These are phyloP conservation scores for Cylindricascospora bacillispora DNA, from an alignment of 1,139 yeast genomes.

Conservation along the genomic window DNA sequence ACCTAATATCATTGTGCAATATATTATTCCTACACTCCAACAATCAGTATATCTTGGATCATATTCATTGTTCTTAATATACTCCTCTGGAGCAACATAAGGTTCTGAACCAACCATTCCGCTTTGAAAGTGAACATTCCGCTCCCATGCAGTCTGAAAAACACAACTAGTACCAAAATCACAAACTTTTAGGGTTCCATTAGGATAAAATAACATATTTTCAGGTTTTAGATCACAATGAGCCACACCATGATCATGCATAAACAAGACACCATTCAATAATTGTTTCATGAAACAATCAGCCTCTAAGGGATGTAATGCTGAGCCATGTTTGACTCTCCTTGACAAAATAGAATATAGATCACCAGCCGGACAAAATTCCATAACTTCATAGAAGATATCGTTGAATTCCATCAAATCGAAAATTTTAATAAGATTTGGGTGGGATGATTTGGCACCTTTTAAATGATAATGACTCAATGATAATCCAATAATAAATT, in stretches of 20 bases:
- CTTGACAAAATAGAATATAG: slow-evolving; percentile 34
- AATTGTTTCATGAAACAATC: slow-evolving; percentile 62
- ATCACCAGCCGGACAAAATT: slow-evolving; percentile 62
- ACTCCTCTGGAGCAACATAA: slow-evolving; percentile 62
- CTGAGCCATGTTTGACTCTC: slow-evolving; percentile 17
- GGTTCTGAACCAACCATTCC: slow-evolving; percentile 68
- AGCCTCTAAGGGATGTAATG: slow-evolving; percentile 39
- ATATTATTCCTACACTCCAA: slow-evolving; percentile 57
- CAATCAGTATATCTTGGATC: slow-evolving; percentile 50
- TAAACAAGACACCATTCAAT: slow-evolving; percentile 46
- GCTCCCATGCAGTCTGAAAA: slow-evolving; percentile 57
- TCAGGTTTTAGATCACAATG: slow-evolving; percentile 67
- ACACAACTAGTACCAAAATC: slow-evolving; percentile 67
- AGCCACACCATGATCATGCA: slow-evolving; percentile 63
- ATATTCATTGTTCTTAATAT: slow-evolving; percentile 30
- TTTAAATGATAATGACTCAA: slow-evolving; percentile 31
- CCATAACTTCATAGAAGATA: slow-evolving; percentile 62
- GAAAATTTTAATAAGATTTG: slow-evolving; percentile 52
- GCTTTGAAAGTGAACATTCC: slow-evolving; percentile 33
- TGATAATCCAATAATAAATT: slow-evolving; percentile 59
- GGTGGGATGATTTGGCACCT: slow-evolving; percentile 23
- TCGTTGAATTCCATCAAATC: slow-evolving; percentile 47
- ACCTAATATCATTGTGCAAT: slow-evolving; percentile 38
- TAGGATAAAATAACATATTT: slow-evolving; percentile 39
- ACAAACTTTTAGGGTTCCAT: slow-evolving; percentile 42